Evolutionary conservation across 495 filamentous ascomycete species (phyloP).

Genomic region (Chaetomium fimeti): DNA sequence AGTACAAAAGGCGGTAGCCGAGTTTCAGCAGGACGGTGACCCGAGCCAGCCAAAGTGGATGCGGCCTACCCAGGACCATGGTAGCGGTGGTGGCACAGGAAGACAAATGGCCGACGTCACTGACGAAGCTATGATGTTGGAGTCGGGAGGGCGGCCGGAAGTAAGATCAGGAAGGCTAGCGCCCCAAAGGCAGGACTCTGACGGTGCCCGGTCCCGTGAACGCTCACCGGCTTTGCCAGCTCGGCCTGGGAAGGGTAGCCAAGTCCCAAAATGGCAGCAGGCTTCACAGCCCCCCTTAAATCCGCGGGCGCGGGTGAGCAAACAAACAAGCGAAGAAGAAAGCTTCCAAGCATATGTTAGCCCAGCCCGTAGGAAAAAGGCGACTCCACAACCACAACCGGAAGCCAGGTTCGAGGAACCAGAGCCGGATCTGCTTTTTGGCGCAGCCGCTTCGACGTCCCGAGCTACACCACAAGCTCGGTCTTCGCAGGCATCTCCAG

Average conservation of each 20-base stretch:
- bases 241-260: constrained; percentile 22
- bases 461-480: constrained; percentile 29
- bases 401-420: constrained; percentile 45
- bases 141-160: constrained; percentile 56
- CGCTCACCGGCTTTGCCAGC: constrained; percentile 49
- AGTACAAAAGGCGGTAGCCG: constrained; percentile 89
- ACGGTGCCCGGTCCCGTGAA: constrained; percentile 38
- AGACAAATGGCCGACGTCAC: constrained; percentile 53
- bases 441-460: constrained; percentile 35
- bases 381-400: constrained; percentile 47
- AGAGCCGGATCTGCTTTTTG: constrained; percentile 59
- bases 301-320: constrained; percentile 61
- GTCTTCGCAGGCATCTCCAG: constrained; percentile 33
- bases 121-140: constrained; percentile 90
- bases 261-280: constrained; percentile 51
- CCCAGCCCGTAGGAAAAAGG: constrained; percentile 75
- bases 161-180: constrained; percentile 36
- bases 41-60: constrained; percentile 92
- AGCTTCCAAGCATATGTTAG: constrained; percentile 83
- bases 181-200: constrained; percentile 28
- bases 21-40: constrained; percentile 76
- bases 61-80: constrained; percentile 57
- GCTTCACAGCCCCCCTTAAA: constrained; percentile 45
- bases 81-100: constrained; percentile 12
- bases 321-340: constrained; percentile 76